These are phyloP conservation scores for Nemania sp. DNA, from an alignment of 2,329 filamentous ascomycete species.

Conservation along the genomic window DNA sequence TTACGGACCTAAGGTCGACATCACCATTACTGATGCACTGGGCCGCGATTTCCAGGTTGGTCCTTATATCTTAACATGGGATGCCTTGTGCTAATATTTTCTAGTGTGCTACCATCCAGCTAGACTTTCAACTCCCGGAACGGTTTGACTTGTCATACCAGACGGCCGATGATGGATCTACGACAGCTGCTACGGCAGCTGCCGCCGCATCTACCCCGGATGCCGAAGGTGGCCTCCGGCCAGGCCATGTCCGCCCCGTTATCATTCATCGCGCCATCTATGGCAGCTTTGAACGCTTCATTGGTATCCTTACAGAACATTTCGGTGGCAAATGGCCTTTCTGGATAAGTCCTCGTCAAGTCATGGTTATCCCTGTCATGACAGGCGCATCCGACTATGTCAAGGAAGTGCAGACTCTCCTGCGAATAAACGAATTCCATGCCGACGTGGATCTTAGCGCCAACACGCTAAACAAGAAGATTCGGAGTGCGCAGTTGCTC, in stretches of 20 bases:
- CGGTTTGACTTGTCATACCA: conserved; percentile 42
- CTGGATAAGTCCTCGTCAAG: conserved; percentile 84
- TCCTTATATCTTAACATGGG: not conserved
- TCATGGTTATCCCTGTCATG: conserved; percentile 78
- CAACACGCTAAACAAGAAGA: conserved; percentile 90
- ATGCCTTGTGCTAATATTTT: conserved; percentile 45
- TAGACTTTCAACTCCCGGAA: conserved; percentile 83
- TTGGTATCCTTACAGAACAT: conserved; percentile 81
- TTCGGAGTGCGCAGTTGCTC: conserved; percentile 76
- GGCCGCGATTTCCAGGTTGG: conserved; percentile 61
- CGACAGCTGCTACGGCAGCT: conserved; percentile 32
- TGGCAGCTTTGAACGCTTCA: conserved; percentile 65
- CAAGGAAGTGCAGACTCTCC: conserved; percentile 70
- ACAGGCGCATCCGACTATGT: conserved; percentile 74
- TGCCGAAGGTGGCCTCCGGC: conserved; percentile 57
- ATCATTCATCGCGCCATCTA: conserved; percentile 88
- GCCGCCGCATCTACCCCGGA: conserved; percentile 24
- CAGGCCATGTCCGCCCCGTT: conserved; percentile 77
- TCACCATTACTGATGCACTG: conserved; percentile 88
- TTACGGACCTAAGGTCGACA: conserved; percentile 98
- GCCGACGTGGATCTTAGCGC: conserved; percentile 72
- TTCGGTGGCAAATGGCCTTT: conserved; percentile 89
- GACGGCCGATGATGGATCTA: conserved; percentile 38
- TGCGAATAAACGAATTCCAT: conserved; percentile 71
- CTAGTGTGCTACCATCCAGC: conserved; percentile 92